Evolutionary conservation across 2,329 filamentous ascomycete species (phyloP).

Genomic region (Aspergillus sojae): DNA sequence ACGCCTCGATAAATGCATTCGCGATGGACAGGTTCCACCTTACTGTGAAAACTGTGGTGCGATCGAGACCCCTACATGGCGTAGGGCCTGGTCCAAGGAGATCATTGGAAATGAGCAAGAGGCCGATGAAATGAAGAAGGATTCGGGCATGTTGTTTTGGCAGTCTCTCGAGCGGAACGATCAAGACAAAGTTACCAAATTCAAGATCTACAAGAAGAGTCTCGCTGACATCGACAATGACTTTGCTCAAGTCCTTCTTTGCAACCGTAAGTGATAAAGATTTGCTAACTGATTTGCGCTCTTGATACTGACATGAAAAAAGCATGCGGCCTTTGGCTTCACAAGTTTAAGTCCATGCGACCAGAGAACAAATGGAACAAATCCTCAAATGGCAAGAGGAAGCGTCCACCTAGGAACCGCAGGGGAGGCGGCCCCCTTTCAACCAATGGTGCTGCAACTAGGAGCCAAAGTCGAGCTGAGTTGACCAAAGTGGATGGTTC

Average conservation of each 20-base stretch:
- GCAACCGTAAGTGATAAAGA: constrained; percentile 71
- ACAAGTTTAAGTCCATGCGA: constrained; percentile 82
- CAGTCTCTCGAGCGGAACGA: constrained; percentile 66
- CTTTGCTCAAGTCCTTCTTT: constrained; percentile 76
- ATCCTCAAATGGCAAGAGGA: constrained; percentile 47
- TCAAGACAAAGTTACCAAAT: constrained; percentile 64
- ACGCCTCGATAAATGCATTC: constrained; percentile 61
- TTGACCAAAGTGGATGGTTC: constrained; percentile 37
- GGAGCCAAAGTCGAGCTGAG: constrained; percentile 35
- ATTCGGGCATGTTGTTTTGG: constrained; percentile 74
- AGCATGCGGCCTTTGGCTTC: constrained; percentile 93
- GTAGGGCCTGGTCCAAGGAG: constrained; percentile 84
- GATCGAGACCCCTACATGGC: constrained; percentile 95
- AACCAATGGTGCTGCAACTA: constrained; percentile 34
- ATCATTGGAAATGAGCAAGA: constrained; percentile 69
- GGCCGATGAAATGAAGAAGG: constrained; percentile 71
- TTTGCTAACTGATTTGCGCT: constrained; percentile 1
- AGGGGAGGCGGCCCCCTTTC: constrained; percentile 38
- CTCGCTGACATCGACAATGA: constrained; percentile 67
- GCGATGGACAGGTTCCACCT: constrained; percentile 80
- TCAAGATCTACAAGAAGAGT: constrained; percentile 75
- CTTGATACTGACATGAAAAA: constrained; percentile 12
- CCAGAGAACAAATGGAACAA: constrained; percentile 83
- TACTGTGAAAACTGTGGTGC: constrained; percentile 93
- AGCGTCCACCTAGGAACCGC: constrained; percentile 40